Evolutionary conservation across 768 basidiomycete species (phyloP), one percentile per base, ranked within the genome.

Genomic region (Naematelia encephala): DNA sequence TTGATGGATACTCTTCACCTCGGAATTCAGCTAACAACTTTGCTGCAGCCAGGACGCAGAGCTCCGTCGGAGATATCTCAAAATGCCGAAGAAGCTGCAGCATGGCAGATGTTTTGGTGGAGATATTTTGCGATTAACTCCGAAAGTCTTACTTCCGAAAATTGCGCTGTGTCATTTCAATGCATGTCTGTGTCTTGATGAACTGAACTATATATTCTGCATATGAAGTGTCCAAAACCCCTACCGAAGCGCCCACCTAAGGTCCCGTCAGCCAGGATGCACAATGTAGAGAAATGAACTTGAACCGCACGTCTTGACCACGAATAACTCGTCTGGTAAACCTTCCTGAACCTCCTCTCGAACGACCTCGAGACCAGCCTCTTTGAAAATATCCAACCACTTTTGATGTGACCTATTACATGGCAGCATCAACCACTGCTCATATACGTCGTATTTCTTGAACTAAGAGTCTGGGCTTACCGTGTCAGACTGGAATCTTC

Each of bases 401-500:
- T 86, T 85, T 59, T 79, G 74, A 77, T 93, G 88, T 5, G 91
- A 94, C 71, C 93, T n/a, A n/a, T 96, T 66, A 1, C 56, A 39
- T 64, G 54, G 34, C 34, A 39, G 34, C 43, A 8, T 54, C 51
- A 56, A 30, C 25, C n/a, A n/a, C n/a, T n/a, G n/a, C n/a, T n/a
- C n/a, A n/a, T n/a, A 21, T 8, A 54, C 28, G 16, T 10, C 3
- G 29, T 30, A 45, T 23, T 1, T 27, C 22, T n/a, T n/a, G n/a
- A n/a, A n/a, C n/a, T n/a, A n/a, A n/a, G n/a, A 11, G 54, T 14
- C 12, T 50, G 13, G 26, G 59, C 79, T 54, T 51, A 89, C 93
- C 94, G 84, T 8, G 90, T 97, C 70, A 94, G 79, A 71, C 88
- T 92, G 16, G 90, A 92, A 77, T 99, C 94, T 57, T 87, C 80